Conservation (phyloP, 495 filamentous ascomycete species). For the Evernia prunastri region DNA sequence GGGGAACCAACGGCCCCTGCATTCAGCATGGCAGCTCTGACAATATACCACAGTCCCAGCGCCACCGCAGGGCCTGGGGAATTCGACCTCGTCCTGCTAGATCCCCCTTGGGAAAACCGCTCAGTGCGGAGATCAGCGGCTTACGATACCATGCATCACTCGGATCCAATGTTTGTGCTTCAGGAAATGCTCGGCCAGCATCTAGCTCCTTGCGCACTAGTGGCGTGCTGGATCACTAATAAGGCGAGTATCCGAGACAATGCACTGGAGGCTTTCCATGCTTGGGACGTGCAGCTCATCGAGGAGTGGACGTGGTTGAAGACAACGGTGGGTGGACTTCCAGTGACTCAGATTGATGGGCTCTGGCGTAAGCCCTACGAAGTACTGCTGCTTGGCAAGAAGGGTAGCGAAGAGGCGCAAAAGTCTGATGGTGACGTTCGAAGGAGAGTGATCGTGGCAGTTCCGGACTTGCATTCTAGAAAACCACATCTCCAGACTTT, state of each 20-base stretch:
- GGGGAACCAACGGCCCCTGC: conserved; percentile 17
- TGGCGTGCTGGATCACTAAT: conserved; percentile 90
- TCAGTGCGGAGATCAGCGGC: conserved; percentile 65
- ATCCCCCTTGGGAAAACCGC: conserved; percentile 93
- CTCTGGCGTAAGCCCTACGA: conserved; percentile 84
- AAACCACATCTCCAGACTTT: conserved; percentile 68
- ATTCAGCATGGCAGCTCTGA: conserved; percentile 25
- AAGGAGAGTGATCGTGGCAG: conserved; percentile 62
- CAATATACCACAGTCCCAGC: conserved; percentile 19
- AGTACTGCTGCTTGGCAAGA: conserved; percentile 63
- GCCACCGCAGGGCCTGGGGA: conserved; percentile 26
- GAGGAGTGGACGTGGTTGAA: conserved; percentile 97
- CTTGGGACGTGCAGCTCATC: conserved; percentile 55
- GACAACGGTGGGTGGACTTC: conserved; percentile 61
- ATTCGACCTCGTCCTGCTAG: conserved; percentile 78
- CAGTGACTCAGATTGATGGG: conserved; percentile 60
- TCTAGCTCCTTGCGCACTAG: conserved; percentile 46
- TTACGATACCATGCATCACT: conserved; percentile 51
- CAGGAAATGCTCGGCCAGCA: conserved; percentile 49
- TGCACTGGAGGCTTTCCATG: conserved; percentile 53
- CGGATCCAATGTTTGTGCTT: conserved; percentile 39
- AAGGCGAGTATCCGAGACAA: conserved; percentile 51
- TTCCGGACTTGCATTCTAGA: conserved; percentile 85
- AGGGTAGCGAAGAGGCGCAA: conserved; percentile 21
- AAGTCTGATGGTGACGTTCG: conserved; percentile 24